Conservation (phyloP, 1,284 basidiomycete species). For the Pseudozyma thailandica region DNA sequence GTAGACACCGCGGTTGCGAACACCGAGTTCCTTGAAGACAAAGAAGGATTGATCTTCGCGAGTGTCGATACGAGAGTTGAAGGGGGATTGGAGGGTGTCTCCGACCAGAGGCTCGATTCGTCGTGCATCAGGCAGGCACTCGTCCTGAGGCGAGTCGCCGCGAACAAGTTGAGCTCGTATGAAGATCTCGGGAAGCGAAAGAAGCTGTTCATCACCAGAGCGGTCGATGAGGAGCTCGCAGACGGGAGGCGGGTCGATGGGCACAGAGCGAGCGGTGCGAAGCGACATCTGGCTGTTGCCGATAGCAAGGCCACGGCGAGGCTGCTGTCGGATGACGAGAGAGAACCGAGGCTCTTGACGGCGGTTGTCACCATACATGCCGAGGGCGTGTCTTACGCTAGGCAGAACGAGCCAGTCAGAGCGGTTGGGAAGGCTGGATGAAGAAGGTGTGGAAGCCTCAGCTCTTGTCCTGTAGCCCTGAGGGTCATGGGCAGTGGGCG, state of each 20-base stretch:
- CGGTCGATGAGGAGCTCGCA: conserved; percentile 51
- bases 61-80: conserved; percentile 48
- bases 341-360: conserved; percentile 38
- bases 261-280: conserved; percentile 39
- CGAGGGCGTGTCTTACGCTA: conserved; percentile 30
- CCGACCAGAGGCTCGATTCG: conserved; percentile 38
- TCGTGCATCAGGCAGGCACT: conserved; percentile 33
- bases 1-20: conserved; percentile 45
- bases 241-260: conserved; percentile 48
- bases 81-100: conserved; percentile 34
- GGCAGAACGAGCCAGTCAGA: conserved; percentile 42
- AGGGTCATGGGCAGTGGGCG: conserved; percentile 7
- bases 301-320: conserved; percentile 40
- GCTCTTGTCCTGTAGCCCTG: conserved; percentile 9
- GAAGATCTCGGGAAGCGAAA: conserved; percentile 44
- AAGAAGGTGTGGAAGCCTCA: not conserved
- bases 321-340: conserved; percentile 49
- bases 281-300: conserved; percentile 52
- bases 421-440: conserved; percentile 5
- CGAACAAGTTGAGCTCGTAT: conserved; percentile 39
- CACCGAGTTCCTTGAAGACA: conserved; percentile 57
- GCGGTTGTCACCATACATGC: conserved; percentile 24
- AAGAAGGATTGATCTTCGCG: conserved; percentile 52
- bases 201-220: conserved; percentile 44
- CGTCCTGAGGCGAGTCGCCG: conserved; percentile 24